A percentile compares a stretch with the other conserved stretches of the same genome.
These are phyloP conservation scores for Aspergillus fumigatus DNA, from an alignment of 2,329 filamentous ascomycete species.

Conservation along the genomic window DNA sequence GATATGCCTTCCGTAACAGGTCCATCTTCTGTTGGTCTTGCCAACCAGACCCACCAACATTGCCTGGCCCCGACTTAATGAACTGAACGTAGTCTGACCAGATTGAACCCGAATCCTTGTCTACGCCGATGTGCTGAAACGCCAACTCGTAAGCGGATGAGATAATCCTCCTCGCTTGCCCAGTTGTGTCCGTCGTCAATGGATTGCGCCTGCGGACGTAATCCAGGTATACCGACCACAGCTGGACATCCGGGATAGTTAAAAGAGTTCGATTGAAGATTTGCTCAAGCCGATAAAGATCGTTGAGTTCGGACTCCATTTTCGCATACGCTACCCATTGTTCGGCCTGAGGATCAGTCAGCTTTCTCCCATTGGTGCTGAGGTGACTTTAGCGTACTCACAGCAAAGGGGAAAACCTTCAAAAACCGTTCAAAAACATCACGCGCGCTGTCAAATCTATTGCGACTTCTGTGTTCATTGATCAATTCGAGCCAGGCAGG, in stretches of 20 bases:
- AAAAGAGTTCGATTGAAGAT: conserved; percentile 79
- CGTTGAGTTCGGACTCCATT: conserved; percentile 84
- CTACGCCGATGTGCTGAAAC: conserved; percentile 80
- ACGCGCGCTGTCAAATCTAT: conserved; percentile 76
- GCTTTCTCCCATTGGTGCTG: conserved; percentile 13
- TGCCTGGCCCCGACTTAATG: conserved; percentile 80
- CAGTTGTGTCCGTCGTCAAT: conserved; percentile 71
- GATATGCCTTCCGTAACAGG: conserved; percentile 82
- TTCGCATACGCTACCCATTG: conserved; percentile 85
- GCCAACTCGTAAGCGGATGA: conserved; percentile 89
- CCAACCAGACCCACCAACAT: conserved; percentile 81
- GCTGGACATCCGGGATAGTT: conserved; percentile 72
- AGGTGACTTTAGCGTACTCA: conserved; percentile 51
- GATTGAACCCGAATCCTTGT: conserved; percentile 81
- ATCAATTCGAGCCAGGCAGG: conserved; percentile 89
- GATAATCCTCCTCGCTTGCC: conserved; percentile 71
- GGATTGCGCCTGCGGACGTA: conserved; percentile 92
- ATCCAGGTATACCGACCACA: conserved; percentile 93
- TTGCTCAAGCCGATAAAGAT: conserved; percentile 72
- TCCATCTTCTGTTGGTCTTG: conserved; percentile 99
- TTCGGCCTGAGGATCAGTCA: conserved; percentile 63
- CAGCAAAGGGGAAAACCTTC: conserved; percentile 80
- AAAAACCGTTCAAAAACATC: conserved; percentile 81
- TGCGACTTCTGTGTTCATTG: conserved; percentile 73
- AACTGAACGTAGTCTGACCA: conserved; percentile 97